Evolutionary conservation across 2,329 filamentous ascomycete species (phyloP).

Genomic region (Monosporascus sp.): DNA sequence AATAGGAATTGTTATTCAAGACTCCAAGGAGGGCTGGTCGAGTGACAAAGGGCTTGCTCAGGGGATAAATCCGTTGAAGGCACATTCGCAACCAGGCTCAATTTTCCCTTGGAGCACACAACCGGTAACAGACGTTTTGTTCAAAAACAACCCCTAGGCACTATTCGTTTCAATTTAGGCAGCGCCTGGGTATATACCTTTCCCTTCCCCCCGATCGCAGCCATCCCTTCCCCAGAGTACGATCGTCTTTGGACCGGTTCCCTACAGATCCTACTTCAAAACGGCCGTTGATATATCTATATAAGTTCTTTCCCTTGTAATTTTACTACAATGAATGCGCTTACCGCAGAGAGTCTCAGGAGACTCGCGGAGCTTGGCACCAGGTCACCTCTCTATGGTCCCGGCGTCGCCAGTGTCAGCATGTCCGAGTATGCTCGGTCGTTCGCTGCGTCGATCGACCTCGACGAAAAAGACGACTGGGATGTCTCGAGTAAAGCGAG

Average conservation of each 20-base stretch:
- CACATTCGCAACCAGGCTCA: not conserved
- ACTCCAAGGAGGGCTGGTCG: not conserved
- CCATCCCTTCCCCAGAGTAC: not conserved
- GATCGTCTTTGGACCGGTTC: not conserved
- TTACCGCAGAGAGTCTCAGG: constrained; percentile 6
- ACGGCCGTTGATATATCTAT: not conserved
- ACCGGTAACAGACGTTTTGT: not conserved
- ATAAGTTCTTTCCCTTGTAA: not conserved
- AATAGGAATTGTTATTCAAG: not conserved
- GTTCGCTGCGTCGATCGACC: not conserved
- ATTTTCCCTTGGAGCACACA: not conserved
- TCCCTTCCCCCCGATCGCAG: not conserved
- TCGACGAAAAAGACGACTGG: constrained; percentile 1
- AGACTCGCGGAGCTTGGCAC: constrained; percentile 11
- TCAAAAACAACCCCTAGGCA: not conserved
- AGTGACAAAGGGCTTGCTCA: not conserved
- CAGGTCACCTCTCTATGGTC: constrained; percentile 10
- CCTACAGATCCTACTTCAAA: not conserved
- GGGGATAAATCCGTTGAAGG: not conserved
- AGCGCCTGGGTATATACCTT: not conserved
- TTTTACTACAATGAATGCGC: not conserved
- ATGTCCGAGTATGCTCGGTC: not conserved
- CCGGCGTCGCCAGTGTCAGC: constrained; percentile 4
- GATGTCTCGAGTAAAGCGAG: constrained; percentile 4
- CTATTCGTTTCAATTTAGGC: not conserved